Evolutionary conservation across 2,329 filamentous ascomycete species (phyloP).

Genomic region (Pseudopyrenochaeta lycopersici): DNA sequence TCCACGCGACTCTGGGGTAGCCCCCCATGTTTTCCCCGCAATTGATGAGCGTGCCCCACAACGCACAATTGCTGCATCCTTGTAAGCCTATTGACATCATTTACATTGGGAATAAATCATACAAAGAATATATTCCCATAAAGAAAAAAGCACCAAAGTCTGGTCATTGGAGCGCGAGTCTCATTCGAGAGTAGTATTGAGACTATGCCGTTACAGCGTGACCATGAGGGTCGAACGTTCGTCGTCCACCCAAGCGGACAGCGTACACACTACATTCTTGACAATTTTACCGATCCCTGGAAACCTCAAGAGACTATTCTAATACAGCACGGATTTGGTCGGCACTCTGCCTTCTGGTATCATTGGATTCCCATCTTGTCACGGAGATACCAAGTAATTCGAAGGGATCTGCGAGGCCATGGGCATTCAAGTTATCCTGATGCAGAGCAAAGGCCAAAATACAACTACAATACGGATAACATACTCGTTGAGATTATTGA

Average conservation of each 20-base stretch:
- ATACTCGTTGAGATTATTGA: constrained; percentile 45
- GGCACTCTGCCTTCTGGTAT: constrained; percentile 47
- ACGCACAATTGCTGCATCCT: background rate
- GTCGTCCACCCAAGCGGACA: constrained; percentile 41
- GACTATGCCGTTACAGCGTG: constrained; percentile 30
- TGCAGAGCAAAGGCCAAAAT: constrained; percentile 9
- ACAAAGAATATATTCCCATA: background rate
- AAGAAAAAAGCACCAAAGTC: background rate
- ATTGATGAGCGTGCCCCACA: constrained; percentile 14
- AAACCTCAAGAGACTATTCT: constrained; percentile 44
- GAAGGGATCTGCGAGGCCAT: constrained; percentile 47
- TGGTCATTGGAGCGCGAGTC: background rate
- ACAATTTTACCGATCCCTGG: constrained; percentile 43
- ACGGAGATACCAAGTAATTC: constrained; percentile 41
- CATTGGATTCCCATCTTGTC: constrained; percentile 48
- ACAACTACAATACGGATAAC: constrained; percentile 34
- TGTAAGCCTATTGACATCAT: background rate
- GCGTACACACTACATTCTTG: constrained; percentile 39
- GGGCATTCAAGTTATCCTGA: constrained; percentile 40
- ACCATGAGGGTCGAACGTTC: constrained; percentile 33
- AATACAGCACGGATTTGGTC: constrained; percentile 50
- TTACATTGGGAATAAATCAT: background rate
- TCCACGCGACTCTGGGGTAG: background rate
- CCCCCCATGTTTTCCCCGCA: constrained; percentile 15
- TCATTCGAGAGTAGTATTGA: too few species aligned